These are phyloP conservation scores for Tarenaya hassleriana DNA, from an alignment of 345 rosid species.

Conservation along the genomic window DNA sequence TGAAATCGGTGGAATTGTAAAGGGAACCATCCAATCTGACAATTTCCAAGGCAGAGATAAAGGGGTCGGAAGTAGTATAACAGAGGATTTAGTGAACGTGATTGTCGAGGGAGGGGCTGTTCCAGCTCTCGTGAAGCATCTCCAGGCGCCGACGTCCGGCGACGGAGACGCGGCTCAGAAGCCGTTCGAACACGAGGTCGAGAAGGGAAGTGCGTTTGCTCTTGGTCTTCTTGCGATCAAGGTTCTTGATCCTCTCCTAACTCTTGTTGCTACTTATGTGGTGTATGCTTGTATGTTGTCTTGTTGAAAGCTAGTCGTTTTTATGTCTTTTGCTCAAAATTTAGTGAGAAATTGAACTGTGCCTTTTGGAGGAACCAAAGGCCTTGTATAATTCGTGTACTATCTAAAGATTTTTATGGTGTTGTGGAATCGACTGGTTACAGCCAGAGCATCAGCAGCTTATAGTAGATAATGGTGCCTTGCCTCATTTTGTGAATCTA, in stretches of 20 bases:
- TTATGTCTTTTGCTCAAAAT: slow-evolving; percentile 1
- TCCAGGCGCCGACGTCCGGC: slow-evolving; percentile 59
- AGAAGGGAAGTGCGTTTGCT: slow-evolving; percentile 97
- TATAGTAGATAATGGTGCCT: slow-evolving; percentile 88
- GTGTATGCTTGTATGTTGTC: too few species aligned
- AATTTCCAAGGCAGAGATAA: slow-evolving; percentile 81
- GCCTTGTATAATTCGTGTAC: slow-evolving; percentile 14
- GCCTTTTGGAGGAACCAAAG: background rate
- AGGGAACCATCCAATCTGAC: slow-evolving; percentile 47
- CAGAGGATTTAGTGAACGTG: slow-evolving; percentile 93
- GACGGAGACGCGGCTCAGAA: slow-evolving; percentile 43
- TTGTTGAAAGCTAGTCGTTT: slow-evolving; percentile 13
- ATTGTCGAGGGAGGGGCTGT: slow-evolving; percentile 96
- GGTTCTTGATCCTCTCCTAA: slow-evolving; percentile 34
- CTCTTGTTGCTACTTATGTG: background rate
- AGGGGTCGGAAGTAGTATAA: slow-evolving; percentile 72
- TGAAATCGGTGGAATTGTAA: slow-evolving; percentile 69
- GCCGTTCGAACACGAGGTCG: slow-evolving; percentile 95
- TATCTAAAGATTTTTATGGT: background rate
- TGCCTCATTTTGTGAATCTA: slow-evolving; percentile 71
- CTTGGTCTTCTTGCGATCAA: slow-evolving; percentile 94
- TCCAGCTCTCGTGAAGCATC: slow-evolving; percentile 90
- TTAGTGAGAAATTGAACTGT: slow-evolving; percentile 8
- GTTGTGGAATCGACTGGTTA: slow-evolving; percentile 29
- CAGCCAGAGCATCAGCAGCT: slow-evolving; percentile 99